phyloP scores from a whole-genome alignment of 208 protist species.

The Wallacemonas collosoma region DNA sequence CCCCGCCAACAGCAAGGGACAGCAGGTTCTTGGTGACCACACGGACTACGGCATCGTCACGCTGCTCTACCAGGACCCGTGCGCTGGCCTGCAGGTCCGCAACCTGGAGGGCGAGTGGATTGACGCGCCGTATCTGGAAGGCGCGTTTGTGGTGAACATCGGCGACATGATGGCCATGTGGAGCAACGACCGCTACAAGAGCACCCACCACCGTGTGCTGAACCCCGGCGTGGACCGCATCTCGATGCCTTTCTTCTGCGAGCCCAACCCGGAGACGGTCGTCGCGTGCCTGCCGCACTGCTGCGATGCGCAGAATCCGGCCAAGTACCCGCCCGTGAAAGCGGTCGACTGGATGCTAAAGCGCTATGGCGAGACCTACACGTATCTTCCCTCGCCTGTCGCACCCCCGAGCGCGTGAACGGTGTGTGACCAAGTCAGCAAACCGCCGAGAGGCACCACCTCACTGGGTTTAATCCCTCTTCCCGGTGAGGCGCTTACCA shows the following conservation, averaged over 20 bases:
- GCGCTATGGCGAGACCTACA: slow-evolving; percentile 74
- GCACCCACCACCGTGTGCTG: slow-evolving; percentile 71
- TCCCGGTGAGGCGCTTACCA: too few relatives aligned
- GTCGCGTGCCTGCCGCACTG: slow-evolving; percentile 72
- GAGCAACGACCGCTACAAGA: slow-evolving; percentile 79
- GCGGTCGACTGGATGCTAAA: slow-evolving; percentile 71
- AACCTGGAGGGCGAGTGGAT: slow-evolving; percentile 67
- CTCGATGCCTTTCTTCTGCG: slow-evolving; percentile 86
- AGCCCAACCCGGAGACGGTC: slow-evolving; percentile 70
- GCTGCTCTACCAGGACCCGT: slow-evolving; percentile 72
- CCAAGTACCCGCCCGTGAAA: slow-evolving; percentile 57
- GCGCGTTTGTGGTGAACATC: slow-evolving; percentile 85
- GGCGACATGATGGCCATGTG: slow-evolving; percentile 89
- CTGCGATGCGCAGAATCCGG: slow-evolving; percentile 53
- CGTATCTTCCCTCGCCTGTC: slow-evolving; percentile 24
- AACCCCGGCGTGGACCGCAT: slow-evolving; percentile 71
- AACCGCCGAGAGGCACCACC: too few relatives aligned
- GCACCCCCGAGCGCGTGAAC: background rate
- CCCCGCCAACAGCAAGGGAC: slow-evolving; percentile 31
- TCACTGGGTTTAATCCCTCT: too few relatives aligned
- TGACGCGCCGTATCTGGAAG: slow-evolving; percentile 48
- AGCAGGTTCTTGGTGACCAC: slow-evolving; percentile 65
- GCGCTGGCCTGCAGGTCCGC: slow-evolving; percentile 63
- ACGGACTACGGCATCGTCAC: slow-evolving; percentile 87
- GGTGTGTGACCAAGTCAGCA: too few relatives aligned